Evolutionary conservation across 805 yeast species (phyloP), one percentile per base, ranked within the genome.

Genomic region (Ogataea henricii): DNA sequence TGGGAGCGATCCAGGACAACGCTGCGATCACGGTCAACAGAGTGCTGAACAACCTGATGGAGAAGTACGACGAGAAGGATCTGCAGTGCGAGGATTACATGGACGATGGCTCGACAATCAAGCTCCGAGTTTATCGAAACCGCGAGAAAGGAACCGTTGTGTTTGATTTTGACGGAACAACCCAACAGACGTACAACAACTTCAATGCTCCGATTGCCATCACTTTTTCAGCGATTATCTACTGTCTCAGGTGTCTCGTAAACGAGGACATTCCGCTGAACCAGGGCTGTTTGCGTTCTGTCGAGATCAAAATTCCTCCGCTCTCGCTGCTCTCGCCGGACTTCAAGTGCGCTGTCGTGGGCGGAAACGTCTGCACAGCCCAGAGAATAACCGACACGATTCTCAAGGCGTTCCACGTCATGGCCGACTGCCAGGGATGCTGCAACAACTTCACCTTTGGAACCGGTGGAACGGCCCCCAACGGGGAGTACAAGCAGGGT

Each of bases 381-480:
- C 98, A 94, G 67, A 77, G 97, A 58, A 82, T 94, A 39, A 90
- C 96, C 0, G 97, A 91, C 67, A 92, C 87, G 2, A 80, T 94
- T 34, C 73, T 92, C 60, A 85, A 84, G 58, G 94, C 98, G 0
- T 90, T 94, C 64, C 76, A 79, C 52, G 89, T 90, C 4, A 87
- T 89, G 72, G 97, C 97, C 2, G 97, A 90, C 55, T 90, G 97
- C 1, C 98, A 92, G 68, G 97, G 97, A 36, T 90, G 94, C 50
- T 89, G 96, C 66, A 92, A 94, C 68, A 94, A 92, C 68, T 81
- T 92, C 57, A 91, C 97, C 0, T 92, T 91, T 71, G 97, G 97
- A 21, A 80, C 78, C 22, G 88, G 85, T 52, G 92, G 89, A 40
- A 77, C 78, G 48, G 69, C 67, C 9, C 57, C 76, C 54, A 62